Evolutionary conservation across 305 asterid species (phyloP).

Genomic region (Striga hermonthica): DNA sequence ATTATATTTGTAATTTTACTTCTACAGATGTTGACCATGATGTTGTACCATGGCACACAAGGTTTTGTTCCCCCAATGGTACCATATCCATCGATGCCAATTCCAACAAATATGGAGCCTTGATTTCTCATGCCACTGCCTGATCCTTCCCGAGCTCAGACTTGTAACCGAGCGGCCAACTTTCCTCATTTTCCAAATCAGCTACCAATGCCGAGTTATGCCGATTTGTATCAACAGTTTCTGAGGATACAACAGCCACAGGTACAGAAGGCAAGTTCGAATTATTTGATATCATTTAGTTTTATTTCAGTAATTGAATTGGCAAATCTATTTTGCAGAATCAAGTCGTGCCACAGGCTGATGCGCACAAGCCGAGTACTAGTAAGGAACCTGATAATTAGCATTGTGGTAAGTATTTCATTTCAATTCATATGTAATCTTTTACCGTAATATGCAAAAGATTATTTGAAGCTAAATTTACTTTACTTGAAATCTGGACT

Average conservation of each 20-base stretch:
- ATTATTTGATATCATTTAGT: background rate
- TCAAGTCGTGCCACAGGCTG: conserved; percentile 42
- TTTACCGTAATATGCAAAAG: too few relatives aligned
- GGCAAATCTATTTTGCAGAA: conserved; percentile 44
- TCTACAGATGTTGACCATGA: background rate
- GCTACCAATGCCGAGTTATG: conserved; percentile 40
- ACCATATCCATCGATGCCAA: background rate
- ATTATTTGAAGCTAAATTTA: too few relatives aligned
- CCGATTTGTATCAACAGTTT: conserved; percentile 63
- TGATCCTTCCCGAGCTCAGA: background rate
- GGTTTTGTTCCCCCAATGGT: background rate
- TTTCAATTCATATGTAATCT: too few relatives aligned
- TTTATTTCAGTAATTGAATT: conserved; percentile 4
- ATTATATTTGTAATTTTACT: background rate
- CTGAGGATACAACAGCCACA: conserved; percentile 48
- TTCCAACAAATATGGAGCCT: background rate
- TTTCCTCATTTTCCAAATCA: conserved; percentile 40
- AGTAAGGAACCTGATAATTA: conserved; percentile 47
- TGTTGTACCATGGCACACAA: background rate
- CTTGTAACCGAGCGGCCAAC: conserved; percentile 18
- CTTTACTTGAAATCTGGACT: too few relatives aligned
- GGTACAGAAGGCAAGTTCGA: conserved; percentile 43
- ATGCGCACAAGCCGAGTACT: conserved; percentile 39
- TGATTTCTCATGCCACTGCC: background rate
- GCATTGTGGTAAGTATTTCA: conserved; percentile 41